A percentile compares a stretch with the other conserved stretches of the same genome.
Evolutionary conservation across 371 early-diverging fungal genomes (phyloP).

Genomic region (Haplosporangium sp.): DNA sequence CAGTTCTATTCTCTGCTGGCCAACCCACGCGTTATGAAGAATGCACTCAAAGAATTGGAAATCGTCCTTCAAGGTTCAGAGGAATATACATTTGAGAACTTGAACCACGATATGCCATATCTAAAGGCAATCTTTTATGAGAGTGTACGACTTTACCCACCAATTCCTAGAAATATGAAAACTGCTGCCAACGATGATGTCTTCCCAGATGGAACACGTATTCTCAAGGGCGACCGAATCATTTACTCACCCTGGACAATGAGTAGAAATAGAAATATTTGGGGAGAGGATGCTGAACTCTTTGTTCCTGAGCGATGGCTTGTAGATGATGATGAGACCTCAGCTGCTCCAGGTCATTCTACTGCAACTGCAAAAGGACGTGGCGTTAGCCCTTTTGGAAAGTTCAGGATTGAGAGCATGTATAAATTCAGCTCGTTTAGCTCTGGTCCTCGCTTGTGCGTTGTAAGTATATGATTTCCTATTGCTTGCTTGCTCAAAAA

Average conservation of each 20-base stretch:
- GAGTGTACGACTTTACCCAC: slow-evolving; percentile 38
- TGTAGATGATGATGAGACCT: neutral
- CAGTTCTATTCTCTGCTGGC: slow-evolving; percentile 42
- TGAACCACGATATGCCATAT: slow-evolving; percentile 33
- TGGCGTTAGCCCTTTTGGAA: slow-evolving; percentile 27
- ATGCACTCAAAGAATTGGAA: slow-evolving; percentile 32
- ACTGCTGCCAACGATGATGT: slow-evolving; percentile 33
- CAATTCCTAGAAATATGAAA: slow-evolving; percentile 44
- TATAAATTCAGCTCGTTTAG: slow-evolving; percentile 50
- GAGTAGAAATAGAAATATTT: slow-evolving; percentile 39
- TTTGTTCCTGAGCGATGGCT: slow-evolving; percentile 53
- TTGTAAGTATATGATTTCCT: neutral
- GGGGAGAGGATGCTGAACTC: slow-evolving; percentile 44
- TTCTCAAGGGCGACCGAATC: slow-evolving; percentile 39
- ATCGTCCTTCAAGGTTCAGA: slow-evolving; percentile 23
- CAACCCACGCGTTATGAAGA: slow-evolving; percentile 34
- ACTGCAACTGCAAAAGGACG: neutral
- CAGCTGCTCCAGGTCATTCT: neutral
- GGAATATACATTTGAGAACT: slow-evolving; percentile 21
- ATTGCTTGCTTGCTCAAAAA: too few species aligned
- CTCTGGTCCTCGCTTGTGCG: slow-evolving; percentile 38
- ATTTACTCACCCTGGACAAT: slow-evolving; percentile 38
- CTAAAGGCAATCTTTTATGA: slow-evolving; percentile 48
- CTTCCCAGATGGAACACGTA: slow-evolving; percentile 36
- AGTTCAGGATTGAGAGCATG: slow-evolving; percentile 38